These are phyloP conservation scores for Neospora caninum DNA, from an alignment of 169 alveolate genomes.

Conservation along the genomic window DNA sequence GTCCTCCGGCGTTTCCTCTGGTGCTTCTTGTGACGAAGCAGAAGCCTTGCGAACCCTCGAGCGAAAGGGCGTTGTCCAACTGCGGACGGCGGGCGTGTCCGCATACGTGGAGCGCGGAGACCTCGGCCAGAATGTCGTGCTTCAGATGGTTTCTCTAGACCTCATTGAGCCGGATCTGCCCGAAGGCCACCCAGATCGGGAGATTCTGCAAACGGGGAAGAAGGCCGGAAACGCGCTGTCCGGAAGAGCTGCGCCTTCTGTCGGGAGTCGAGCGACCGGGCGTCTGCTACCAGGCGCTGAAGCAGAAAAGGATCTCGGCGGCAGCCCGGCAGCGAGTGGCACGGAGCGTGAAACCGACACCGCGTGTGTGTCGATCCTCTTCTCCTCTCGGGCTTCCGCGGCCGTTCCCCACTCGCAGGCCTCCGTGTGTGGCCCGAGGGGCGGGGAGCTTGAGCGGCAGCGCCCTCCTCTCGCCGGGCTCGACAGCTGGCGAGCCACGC, in stretches of 20 bases:
- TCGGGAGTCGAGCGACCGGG: no score
- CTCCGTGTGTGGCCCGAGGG: neutral
- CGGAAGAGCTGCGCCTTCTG: no score
- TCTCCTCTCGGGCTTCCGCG: neutral
- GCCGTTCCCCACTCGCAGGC: neutral
- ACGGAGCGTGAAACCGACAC: neutral
- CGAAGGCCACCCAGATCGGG: slow-evolving; percentile 13
- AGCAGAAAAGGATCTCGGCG: no score
- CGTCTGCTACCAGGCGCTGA: no score
- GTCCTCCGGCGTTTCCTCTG: neutral
- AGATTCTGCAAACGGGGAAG: neutral
- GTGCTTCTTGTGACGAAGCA: neutral
- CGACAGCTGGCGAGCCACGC: neutral
- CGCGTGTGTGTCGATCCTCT: neutral
- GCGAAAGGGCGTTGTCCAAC: neutral
- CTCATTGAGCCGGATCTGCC: slow-evolving; percentile 14
- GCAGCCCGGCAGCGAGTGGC: neutral
- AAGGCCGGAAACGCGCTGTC: neutral
- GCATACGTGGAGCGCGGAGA: slow-evolving; percentile 11
- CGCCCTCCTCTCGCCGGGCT: neutral
- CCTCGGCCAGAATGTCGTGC: neutral
- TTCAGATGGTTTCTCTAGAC: neutral
- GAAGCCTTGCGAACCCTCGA: neutral
- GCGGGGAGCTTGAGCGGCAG: neutral
- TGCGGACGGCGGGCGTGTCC: neutral